Percentiles rank a stretch among this genome's conserved stretches.
Evolutionary conservation across 352 stramenopile genomes (phyloP).

Genomic region (Blastocystis sp.): DNA sequence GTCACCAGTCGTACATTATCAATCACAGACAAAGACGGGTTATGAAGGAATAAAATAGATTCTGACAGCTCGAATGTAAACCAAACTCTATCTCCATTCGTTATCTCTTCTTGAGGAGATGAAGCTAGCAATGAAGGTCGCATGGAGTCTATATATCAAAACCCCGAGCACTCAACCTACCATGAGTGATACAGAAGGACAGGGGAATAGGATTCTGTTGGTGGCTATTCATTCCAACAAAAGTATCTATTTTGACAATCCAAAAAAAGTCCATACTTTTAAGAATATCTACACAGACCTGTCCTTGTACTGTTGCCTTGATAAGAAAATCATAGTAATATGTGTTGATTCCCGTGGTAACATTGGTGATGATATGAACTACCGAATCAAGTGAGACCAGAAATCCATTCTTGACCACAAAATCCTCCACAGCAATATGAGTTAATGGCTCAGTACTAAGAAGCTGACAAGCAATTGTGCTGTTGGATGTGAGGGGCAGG

Average conservation of each 20-base stretch:
- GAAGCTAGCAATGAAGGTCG: background rate
- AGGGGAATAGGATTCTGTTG: background rate
- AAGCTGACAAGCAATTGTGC: background rate
- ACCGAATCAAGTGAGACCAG: background rate
- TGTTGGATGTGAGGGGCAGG: slow-evolving; percentile 9
- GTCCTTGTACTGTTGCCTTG: slow-evolving; percentile 1
- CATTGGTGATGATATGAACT: background rate
- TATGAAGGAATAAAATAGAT: slow-evolving; percentile 11
- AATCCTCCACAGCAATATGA: background rate
- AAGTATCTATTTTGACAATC: background rate
- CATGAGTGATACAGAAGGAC: slow-evolving; percentile 2
- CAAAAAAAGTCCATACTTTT: slow-evolving; percentile 15
- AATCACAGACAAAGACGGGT: background rate
- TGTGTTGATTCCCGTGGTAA: background rate
- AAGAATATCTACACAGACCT: slow-evolving; percentile 18
- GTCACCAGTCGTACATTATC: slow-evolving; percentile 9
- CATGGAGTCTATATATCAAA: background rate
- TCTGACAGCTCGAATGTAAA: slow-evolving; percentile 38
- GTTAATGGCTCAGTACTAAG: background rate
- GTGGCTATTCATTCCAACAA: background rate
- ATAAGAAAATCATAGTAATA: background rate
- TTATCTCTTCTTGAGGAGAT: background rate
- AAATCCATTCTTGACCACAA: slow-evolving; percentile 32
- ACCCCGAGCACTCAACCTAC: background rate
- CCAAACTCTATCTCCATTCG: background rate